A percentile compares a stretch with the other conserved stretches of the same genome.
Evolutionary conservation across 805 yeast species (phyloP).

Genomic region (Suhomyces sp.): DNA sequence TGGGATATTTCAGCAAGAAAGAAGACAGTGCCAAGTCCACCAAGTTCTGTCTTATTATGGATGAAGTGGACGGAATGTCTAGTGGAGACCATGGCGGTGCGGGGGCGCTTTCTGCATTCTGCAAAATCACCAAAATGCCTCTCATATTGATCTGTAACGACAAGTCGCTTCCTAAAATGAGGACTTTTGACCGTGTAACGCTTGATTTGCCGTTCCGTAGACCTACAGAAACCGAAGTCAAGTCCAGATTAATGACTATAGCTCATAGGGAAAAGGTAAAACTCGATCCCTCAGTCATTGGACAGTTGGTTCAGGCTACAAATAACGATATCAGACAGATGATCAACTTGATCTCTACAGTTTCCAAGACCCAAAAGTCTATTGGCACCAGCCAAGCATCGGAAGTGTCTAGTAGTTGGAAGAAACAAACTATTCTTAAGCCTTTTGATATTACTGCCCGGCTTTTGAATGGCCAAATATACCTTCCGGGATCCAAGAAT

Average conservation of each 20-base stretch:
- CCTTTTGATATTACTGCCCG: constrained; percentile 86
- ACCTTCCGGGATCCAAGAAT: constrained; percentile 49
- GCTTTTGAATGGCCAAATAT: constrained; percentile 57
- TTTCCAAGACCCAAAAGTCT: constrained; percentile 64
- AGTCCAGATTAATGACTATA: constrained; percentile 83
- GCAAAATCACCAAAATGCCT: constrained; percentile 83
- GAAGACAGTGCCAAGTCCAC: constrained; percentile 27
- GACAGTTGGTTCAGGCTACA: constrained; percentile 79
- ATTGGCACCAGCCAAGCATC: constrained; percentile 65
- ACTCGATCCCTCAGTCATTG: constrained; percentile 76
- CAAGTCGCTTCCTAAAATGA: constrained; percentile 87
- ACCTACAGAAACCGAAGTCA: constrained; percentile 79
- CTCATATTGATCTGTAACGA: constrained; percentile 93
- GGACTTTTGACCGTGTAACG: constrained; percentile 85
- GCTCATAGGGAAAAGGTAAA: constrained; percentile 81
- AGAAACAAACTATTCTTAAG: constrained; percentile 83
- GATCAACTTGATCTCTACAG: constrained; percentile 83
- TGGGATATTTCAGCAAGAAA: constrained; percentile 61
- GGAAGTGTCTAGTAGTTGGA: constrained; percentile 68
- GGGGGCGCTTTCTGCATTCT: constrained; percentile 85
- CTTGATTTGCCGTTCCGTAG: constrained; percentile 82
- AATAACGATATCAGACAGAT: constrained; percentile 92
- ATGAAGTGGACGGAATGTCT: constrained; percentile 99
- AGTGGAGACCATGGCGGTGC: constrained; percentile 99
- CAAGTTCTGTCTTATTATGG: constrained; percentile 86